Evolutionary conservation across 805 yeast genomes (phyloP).

Genomic region (Priceomyces castillae): DNA sequence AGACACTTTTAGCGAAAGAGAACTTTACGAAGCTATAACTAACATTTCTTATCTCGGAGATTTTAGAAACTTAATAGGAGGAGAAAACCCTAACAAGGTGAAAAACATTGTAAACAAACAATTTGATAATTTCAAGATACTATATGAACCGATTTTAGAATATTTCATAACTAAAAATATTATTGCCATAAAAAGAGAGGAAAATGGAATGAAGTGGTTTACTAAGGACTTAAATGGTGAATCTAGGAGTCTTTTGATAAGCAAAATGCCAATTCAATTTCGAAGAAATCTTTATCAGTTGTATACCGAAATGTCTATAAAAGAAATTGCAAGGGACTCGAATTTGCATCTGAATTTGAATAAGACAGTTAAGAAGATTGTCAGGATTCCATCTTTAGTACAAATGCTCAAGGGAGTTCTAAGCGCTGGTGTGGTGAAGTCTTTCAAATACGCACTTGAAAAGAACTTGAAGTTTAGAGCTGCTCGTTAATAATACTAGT

Average conservation of each 20-base stretch:
- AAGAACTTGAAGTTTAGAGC: slow-evolving; percentile 42
- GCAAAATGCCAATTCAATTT: slow-evolving; percentile 50
- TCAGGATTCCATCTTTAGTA: slow-evolving; percentile 62
- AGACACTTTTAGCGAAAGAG: slow-evolving; percentile 51
- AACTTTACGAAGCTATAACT: slow-evolving; percentile 74
- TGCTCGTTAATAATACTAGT: background rate
- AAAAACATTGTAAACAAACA: slow-evolving; percentile 82
- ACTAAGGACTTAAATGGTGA: slow-evolving; percentile 12
- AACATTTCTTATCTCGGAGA: slow-evolving; percentile 87
- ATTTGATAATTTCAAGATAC: slow-evolving; percentile 58
- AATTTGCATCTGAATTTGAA: slow-evolving; percentile 21
- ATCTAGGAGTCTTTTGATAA: slow-evolving; percentile 27
- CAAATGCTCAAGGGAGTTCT: slow-evolving; percentile 82
- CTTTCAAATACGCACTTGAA: slow-evolving; percentile 72
- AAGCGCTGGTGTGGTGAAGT: slow-evolving; percentile 79
- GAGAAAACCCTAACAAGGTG: slow-evolving; percentile 90
- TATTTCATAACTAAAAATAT: slow-evolving; percentile 21
- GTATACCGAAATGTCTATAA: slow-evolving; percentile 27
- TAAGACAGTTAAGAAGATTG: slow-evolving; percentile 38
- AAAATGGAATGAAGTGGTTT: slow-evolving; percentile 10
- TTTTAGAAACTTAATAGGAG: slow-evolving; percentile 77
- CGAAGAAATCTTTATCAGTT: slow-evolving; percentile 36
- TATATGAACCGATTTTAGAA: slow-evolving; percentile 64
- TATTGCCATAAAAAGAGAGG: slow-evolving; percentile 14
- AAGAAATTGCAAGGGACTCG: slow-evolving; percentile 42